Conservation (phyloP, 2,329 filamentous ascomycete genomes). For the Coleophoma cylindrospora region DNA sequence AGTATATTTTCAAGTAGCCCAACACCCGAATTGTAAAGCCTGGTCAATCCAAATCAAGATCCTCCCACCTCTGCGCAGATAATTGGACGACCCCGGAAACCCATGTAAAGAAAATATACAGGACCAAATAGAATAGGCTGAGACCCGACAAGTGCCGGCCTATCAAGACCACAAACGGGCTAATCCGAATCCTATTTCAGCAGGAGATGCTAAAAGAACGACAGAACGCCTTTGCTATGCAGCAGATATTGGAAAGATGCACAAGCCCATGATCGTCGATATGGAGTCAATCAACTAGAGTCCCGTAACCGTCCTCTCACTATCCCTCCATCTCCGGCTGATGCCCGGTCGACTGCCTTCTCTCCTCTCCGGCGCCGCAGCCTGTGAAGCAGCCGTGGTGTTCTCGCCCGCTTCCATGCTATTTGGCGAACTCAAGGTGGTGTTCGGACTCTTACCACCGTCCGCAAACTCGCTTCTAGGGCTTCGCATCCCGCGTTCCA, state of each 20-base stretch:
- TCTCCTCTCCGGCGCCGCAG: neutral
- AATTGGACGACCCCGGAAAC: too few species aligned
- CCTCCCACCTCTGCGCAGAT: too few species aligned
- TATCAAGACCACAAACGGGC: too few species aligned
- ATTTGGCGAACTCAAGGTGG: conserved; percentile 1
- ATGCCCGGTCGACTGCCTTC: conserved; percentile 5
- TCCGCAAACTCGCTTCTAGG: neutral
- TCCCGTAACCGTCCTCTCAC: conserved; percentile 11
- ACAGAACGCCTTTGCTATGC: neutral
- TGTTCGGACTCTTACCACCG: neutral
- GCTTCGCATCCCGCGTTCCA: conserved; percentile 29
- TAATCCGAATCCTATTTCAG: too few species aligned
- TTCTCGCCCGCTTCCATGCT: neutral
- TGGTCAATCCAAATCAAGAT: too few species aligned
- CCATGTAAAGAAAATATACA: too few species aligned
- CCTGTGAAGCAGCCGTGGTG: neutral
- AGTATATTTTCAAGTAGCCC: too few species aligned
- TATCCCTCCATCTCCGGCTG: conserved; percentile 10
- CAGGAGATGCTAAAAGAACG: neutral
- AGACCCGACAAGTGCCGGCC: too few species aligned
- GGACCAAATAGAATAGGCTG: too few species aligned
- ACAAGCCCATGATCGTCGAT: neutral
- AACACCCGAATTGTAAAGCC: too few species aligned
- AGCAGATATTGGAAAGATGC: neutral
- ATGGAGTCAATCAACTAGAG: neutral